Conservation (phyloP, 1,284 basidiomycete genomes). For the Stygiomarasmius scandens region DNA sequence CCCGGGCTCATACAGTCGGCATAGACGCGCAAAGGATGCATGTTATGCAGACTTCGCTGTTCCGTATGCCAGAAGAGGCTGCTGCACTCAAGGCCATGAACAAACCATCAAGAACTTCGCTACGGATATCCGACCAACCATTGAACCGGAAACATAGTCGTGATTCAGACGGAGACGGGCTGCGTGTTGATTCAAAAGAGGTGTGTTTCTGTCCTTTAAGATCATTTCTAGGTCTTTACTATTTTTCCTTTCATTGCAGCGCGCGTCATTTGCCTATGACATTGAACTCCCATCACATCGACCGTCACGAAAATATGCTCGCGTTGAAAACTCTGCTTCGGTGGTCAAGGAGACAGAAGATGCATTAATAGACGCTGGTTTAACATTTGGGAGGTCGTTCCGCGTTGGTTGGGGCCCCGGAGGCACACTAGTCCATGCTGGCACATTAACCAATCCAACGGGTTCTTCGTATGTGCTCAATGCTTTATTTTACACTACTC, state of each 20-base stretch:
- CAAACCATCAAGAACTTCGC: conserved; percentile 36
- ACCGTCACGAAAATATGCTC: conserved; percentile 72
- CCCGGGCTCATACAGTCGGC: conserved; percentile 72
- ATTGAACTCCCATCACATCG: conserved; percentile 63
- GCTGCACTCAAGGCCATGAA: conserved; percentile 57
- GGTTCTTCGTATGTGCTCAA: conserved; percentile 47
- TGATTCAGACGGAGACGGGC: conserved; percentile 71
- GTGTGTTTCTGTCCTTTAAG: conserved; percentile 37
- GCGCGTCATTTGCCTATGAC: conserved; percentile 76
- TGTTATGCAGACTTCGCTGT: conserved; percentile 90
- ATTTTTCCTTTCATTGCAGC: conserved; percentile 39
- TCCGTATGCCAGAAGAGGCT: conserved; percentile 73
- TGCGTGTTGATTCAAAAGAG: conserved; percentile 66
- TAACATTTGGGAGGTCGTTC: conserved; percentile 88
- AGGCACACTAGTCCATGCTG: conserved; percentile 78
- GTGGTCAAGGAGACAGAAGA: conserved; percentile 66
- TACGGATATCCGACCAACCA: conserved; percentile 34
- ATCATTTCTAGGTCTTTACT: conserved; percentile 8
- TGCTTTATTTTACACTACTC: conserved; percentile 8
- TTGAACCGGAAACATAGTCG: conserved; percentile 72
- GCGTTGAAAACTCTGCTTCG: conserved; percentile 68
- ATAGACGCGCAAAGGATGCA: conserved; percentile 83
- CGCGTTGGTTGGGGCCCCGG: conserved; percentile 89
- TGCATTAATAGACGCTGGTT: conserved; percentile 76
- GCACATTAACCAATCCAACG: conserved; percentile 63